These are phyloP conservation scores for Truncatella angustata DNA, from an alignment of 2,329 filamentous ascomycete genomes.

Conservation along the genomic window DNA sequence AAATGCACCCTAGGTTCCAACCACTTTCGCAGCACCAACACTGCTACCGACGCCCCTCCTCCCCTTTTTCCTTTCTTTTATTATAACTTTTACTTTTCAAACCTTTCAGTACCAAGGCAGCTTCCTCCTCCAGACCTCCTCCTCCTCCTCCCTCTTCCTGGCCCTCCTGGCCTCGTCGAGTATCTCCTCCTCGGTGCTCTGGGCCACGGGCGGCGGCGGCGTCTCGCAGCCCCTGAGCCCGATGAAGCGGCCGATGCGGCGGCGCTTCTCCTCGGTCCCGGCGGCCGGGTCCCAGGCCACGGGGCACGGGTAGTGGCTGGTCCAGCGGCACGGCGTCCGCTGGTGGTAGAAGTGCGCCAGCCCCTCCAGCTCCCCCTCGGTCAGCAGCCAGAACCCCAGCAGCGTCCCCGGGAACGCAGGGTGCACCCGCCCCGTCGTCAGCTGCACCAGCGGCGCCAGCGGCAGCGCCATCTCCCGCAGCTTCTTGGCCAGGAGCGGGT, in stretches of 20 bases:
- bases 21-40: not conserved
- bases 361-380: slow-evolving; percentile 65
- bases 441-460: slow-evolving; percentile 65
- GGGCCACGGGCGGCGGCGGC: slow-evolving; percentile 40
- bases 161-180: slow-evolving; percentile 39
- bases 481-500: slow-evolving; percentile 57
- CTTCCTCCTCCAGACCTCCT: slow-evolving; percentile 50
- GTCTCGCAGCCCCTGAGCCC: slow-evolving; percentile 64
- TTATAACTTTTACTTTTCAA: not conserved
- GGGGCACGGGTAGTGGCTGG: slow-evolving; percentile 63
- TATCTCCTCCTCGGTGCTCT: slow-evolving; percentile 49
- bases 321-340: slow-evolving; percentile 53
- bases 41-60: not conserved
- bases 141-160: slow-evolving; percentile 38
- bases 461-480: slow-evolving; percentile 63
- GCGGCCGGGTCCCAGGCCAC: slow-evolving; percentile 58
- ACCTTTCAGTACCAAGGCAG: slow-evolving; percentile 29
- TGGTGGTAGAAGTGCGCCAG: slow-evolving; percentile 75
- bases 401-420: slow-evolving; percentile 64
- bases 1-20: no score
- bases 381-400: slow-evolving; percentile 72
- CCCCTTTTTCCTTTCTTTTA: not conserved
- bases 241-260: slow-evolving; percentile 72
- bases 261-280: slow-evolving; percentile 64
- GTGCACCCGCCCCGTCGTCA: slow-evolving; percentile 61